These are phyloP conservation scores for Syzygium aqueum DNA, from an alignment of 345 rosid genomes.

Conservation along the genomic window DNA sequence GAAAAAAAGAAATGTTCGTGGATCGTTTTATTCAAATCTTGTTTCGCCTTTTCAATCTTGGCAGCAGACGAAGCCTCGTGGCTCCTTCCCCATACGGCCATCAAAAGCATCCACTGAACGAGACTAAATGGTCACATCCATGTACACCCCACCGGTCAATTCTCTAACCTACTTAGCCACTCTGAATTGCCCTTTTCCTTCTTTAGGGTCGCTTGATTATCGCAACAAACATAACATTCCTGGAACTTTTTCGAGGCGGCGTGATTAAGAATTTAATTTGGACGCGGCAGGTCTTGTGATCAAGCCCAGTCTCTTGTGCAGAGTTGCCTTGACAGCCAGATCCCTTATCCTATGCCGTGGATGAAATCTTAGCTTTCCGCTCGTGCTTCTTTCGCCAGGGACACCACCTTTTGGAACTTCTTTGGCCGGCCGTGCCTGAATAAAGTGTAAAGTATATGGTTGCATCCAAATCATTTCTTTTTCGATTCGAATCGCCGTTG, in stretches of 20 bases:
- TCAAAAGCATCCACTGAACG: not conserved
- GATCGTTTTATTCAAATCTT: not conserved
- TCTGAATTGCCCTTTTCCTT: not conserved
- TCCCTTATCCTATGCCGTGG: not conserved
- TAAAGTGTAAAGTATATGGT: too few species aligned
- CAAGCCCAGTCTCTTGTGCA: not conserved
- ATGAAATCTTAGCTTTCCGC: not conserved
- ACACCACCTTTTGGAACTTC: too few species aligned
- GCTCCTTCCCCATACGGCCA: not conserved
- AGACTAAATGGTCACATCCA: not conserved
- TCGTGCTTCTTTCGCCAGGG: too few species aligned
- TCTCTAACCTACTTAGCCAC: not conserved
- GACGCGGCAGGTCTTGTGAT: not conserved
- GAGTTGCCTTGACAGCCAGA: not conserved
- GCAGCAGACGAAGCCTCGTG: not conserved
- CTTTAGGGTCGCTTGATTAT: not conserved
- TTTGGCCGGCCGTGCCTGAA: too few species aligned
- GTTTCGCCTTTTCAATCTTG: not conserved
- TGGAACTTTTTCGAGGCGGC: not conserved
- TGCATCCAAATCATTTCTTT: too few species aligned
- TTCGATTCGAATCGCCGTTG: too few species aligned
- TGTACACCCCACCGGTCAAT: not conserved
- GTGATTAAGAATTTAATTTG: not conserved
- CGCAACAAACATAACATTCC: not conserved
- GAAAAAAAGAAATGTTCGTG: too few species aligned